Conservation (phyloP, 192 early-diverging fungal species). For the Phlyctochytrium arcticum region DNA sequence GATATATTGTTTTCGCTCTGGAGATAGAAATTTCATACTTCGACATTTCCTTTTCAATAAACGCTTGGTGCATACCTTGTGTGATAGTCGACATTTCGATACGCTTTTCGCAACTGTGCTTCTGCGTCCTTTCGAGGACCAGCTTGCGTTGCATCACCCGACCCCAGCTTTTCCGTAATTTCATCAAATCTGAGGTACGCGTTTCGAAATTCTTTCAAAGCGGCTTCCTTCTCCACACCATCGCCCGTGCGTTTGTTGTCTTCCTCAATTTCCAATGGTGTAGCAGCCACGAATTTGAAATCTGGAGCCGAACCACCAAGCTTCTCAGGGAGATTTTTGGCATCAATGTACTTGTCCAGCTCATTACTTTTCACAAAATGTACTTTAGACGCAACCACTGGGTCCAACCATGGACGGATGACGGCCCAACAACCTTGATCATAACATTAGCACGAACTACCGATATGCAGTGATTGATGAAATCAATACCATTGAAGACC, state of each 20-base stretch:
- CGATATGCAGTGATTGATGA: neutral
- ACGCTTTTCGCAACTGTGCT: too few relatives aligned
- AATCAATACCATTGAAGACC: constrained; percentile 64
- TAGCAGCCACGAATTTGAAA: constrained; percentile 20
- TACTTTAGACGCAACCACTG: constrained; percentile 85
- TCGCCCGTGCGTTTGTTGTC: neutral
- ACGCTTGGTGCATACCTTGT: too few relatives aligned
- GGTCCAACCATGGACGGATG: constrained; percentile 79
- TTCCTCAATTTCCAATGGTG: constrained; percentile 9
- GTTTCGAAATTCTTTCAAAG: neutral
- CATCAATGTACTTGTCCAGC: constrained; percentile 58
- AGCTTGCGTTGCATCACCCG: too few relatives aligned
- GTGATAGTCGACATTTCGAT: too few relatives aligned
- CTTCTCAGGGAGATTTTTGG: constrained; percentile 50
- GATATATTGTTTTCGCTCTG: constrained; percentile 10
- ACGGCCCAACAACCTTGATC: constrained; percentile 62
- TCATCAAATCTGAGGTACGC: neutral
- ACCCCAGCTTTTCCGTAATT: neutral
- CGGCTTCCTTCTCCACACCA: neutral
- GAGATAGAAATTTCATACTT: neutral
- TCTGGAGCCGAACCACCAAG: constrained; percentile 49
- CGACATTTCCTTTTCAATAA: too few relatives aligned
- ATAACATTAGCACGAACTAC: neutral
- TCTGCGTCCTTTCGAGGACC: too few relatives aligned
- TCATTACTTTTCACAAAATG: constrained; percentile 62